Percentiles rank a stretch among this genome's conserved stretches.
Conservation (phyloP, 2,329 filamentous ascomycete species). For the Hymenotorrendiella dingleyae region DNA sequence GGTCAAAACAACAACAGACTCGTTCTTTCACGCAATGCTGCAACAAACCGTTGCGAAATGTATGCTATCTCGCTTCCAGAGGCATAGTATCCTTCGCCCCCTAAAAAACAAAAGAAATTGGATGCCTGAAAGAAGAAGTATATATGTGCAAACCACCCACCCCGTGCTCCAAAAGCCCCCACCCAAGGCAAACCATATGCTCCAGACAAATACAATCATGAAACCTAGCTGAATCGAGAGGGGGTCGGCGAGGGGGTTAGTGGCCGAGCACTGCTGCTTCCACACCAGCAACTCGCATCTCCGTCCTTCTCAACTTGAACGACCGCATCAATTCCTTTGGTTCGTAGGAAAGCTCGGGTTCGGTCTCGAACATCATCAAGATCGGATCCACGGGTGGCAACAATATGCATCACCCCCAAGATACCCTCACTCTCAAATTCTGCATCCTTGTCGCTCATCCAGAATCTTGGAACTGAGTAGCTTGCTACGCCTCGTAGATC, state of each 20-base stretch:
- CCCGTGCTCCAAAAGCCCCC: no score
- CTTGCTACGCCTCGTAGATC: constrained; percentile 77
- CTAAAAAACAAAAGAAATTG: no score
- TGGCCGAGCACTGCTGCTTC: constrained; percentile 13
- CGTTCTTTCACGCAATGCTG: no score
- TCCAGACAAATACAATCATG: not conserved
- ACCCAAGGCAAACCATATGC: not conserved
- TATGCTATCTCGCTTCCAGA: no score
- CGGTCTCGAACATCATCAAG: constrained; percentile 78
- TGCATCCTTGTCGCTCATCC: constrained; percentile 66
- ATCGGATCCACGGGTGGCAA: constrained; percentile 65
- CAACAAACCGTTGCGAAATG: no score
- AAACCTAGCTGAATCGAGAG: constrained; percentile 1
- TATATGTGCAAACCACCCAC: no score
- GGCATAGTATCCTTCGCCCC: no score
- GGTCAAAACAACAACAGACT: no score
- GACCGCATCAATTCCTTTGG: constrained; percentile 71
- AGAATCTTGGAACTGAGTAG: constrained; percentile 86
- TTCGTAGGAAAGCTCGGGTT: constrained; percentile 64
- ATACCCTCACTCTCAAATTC: constrained; percentile 45
- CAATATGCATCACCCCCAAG: constrained; percentile 80
- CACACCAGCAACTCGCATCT: constrained; percentile 60
- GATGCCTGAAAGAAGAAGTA: no score
- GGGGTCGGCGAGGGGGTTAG: not conserved
- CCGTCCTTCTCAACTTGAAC: constrained; percentile 86